phyloP scores from a whole-genome alignment of 495 filamentous ascomycete species.

The Xylaria telfairii region DNA sequence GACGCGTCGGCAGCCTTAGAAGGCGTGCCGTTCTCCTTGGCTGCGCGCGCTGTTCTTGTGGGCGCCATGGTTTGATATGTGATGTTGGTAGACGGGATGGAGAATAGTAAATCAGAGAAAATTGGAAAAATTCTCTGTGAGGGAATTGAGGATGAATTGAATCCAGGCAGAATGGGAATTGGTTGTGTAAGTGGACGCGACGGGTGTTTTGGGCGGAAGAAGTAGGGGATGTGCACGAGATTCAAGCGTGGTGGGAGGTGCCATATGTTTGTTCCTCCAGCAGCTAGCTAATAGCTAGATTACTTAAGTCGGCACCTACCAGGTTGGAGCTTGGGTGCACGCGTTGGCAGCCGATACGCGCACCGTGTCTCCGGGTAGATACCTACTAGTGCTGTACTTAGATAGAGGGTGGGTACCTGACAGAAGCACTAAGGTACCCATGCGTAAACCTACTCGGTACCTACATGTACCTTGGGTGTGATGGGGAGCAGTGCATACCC shows the following conservation, averaged over 20 bases:
- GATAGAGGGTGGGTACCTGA: background rate
- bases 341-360: background rate
- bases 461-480: too few relatives aligned
- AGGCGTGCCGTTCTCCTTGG: constrained; percentile 35
- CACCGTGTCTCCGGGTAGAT: background rate
- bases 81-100: background rate
- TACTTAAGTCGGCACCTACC: background rate
- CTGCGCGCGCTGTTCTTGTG: constrained; percentile 31
- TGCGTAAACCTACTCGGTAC: too few relatives aligned
- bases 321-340: background rate
- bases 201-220: constrained; percentile 1
- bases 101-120: constrained; percentile 6
- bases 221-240: constrained; percentile 28
- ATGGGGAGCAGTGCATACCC: too few relatives aligned
- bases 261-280: background rate
- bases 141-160: background rate
- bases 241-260: background rate
- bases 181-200: constrained; percentile 9
- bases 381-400: background rate
- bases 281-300: background rate
- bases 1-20: constrained; percentile 22
- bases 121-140: background rate
- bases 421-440: too few relatives aligned
- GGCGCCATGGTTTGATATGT: constrained; percentile 33
- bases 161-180: background rate